phyloP scores from a whole-genome alignment of 108 stramenopile species.

The Conticribra guillardii region DNA sequence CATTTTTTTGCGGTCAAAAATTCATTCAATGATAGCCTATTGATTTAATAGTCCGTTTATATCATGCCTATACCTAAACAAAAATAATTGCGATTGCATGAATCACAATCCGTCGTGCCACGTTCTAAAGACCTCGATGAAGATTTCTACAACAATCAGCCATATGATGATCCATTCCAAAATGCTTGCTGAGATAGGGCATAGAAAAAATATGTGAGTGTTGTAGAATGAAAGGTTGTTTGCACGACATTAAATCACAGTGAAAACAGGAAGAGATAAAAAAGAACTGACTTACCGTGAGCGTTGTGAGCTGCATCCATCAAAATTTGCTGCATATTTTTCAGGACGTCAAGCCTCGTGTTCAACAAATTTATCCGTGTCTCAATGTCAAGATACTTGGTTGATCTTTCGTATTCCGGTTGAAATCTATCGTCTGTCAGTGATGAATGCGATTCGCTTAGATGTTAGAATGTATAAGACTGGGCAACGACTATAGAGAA shows the following conservation, averaged over 20 bases:
- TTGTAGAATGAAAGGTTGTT: background rate
- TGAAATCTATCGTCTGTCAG: constrained; percentile 60
- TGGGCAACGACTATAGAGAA: too few species aligned
- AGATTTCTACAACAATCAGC: constrained; percentile 46
- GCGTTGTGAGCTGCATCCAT: constrained; percentile 56
- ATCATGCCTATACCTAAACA: background rate
- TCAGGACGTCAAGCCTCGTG: constrained; percentile 41
- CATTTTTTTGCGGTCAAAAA: too few species aligned
- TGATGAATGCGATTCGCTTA: too few species aligned
- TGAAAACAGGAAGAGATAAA: too few species aligned
- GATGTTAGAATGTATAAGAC: too few species aligned
- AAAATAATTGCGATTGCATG: background rate
- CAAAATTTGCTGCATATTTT: constrained; percentile 47
- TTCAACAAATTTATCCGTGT: constrained; percentile 41
- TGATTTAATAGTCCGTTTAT: too few species aligned
- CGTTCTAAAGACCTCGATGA: constrained; percentile 29
- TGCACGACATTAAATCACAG: background rate
- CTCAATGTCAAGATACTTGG: constrained; percentile 48
- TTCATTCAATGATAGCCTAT: too few species aligned
- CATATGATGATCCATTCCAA: constrained; percentile 58
- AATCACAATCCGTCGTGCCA: constrained; percentile 7
- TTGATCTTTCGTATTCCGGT: constrained; percentile 40
- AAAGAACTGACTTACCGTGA: constrained; percentile 31
- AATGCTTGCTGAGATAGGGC: background rate
- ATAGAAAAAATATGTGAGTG: background rate